Evolutionary conservation across 148 eudicot genomes (phyloP).

Genomic region (Pharnaceum exiguum): DNA sequence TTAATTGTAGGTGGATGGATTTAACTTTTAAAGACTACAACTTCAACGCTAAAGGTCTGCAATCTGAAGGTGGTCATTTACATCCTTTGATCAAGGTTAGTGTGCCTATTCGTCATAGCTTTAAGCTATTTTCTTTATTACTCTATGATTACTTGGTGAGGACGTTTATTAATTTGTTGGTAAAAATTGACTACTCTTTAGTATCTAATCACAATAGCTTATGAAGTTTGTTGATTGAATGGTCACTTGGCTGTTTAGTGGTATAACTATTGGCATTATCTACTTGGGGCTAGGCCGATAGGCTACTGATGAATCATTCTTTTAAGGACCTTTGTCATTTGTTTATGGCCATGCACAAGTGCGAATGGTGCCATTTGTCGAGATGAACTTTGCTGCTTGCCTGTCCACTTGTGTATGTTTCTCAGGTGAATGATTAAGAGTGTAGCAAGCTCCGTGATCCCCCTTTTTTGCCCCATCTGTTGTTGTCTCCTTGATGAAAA

Average conservation of each 20-base stretch:
- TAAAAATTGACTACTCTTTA: background rate
- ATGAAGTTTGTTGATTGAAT: background rate
- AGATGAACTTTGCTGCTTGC: too few species aligned
- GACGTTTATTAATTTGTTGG: background rate
- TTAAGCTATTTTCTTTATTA: background rate
- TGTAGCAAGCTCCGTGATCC: too few species aligned
- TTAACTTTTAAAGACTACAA: conserved; percentile 88
- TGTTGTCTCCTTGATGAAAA: too few species aligned
- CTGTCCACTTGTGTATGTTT: too few species aligned
- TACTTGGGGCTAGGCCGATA: background rate
- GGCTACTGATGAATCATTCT: too few species aligned
- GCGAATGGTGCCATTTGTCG: too few species aligned
- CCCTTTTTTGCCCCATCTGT: too few species aligned
- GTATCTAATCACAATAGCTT: background rate
- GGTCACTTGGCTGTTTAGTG: too few species aligned
- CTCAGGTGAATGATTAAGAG: too few species aligned
- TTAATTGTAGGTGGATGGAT: conserved; percentile 61
- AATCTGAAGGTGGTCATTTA: conserved; percentile 78
- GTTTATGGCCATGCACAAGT: too few species aligned
- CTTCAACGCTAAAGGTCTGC: conserved; percentile 85
- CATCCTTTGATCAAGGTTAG: conserved; percentile 93
- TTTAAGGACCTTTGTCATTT: too few species aligned
- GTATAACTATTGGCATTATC: too few species aligned
- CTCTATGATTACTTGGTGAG: background rate
- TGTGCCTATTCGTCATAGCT: conserved; percentile 3